Base-by-base conservation (phyloP, 164 flowering plant species). In the Euptelea pleiosperma region DNA sequence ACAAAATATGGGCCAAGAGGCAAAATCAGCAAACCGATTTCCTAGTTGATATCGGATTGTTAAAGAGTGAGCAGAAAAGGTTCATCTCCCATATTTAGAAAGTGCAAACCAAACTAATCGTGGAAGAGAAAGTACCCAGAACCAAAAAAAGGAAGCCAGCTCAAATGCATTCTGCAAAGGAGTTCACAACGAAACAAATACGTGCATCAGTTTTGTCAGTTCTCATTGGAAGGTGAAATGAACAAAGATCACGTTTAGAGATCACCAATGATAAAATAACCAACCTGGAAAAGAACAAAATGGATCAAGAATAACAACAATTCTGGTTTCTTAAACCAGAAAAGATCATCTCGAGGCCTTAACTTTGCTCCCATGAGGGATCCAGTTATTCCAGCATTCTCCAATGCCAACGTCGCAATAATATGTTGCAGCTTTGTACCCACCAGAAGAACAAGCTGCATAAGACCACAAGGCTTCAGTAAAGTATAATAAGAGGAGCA, bases 241-340 rank as follows among this genome's bases (percentile, higher is more conserved):
- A 37, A 56, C 31, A 62, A 9, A 51, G 5, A 41, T 21, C 21
- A 30, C 3, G 14, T 11, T 9, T 4, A 34, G 29, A 9, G 19
- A 36, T n/a, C 47, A 31, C 12, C 49, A 41, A 7, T 2, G 18
- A 11, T n/a, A 18, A 18, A 44, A 3, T 47, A 30, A 62, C 65
- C 24, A 58, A 89, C 98, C 99, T 93, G 99, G 75, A 93, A 93
- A 36, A 93, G 92, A 57, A 90, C 62, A 59, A 93, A 93, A 72
- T 93, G 99, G 58, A 93, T 93, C 62, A 93, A 70, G 56, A 73
- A 77, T 63, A 93, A 66, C 70, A 93, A 76, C 4, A 88, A 58
- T 58, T 90, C 91, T 10, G 99, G 99, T 67, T 93, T 93, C 53
- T 86, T 90, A 52, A 93, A 93, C 99, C 99, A 93, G 77, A 93